These are phyloP conservation scores for Fusarium fujikuroi DNA, from an alignment of 2,329 filamentous ascomycete species.

Conservation along the genomic window DNA sequence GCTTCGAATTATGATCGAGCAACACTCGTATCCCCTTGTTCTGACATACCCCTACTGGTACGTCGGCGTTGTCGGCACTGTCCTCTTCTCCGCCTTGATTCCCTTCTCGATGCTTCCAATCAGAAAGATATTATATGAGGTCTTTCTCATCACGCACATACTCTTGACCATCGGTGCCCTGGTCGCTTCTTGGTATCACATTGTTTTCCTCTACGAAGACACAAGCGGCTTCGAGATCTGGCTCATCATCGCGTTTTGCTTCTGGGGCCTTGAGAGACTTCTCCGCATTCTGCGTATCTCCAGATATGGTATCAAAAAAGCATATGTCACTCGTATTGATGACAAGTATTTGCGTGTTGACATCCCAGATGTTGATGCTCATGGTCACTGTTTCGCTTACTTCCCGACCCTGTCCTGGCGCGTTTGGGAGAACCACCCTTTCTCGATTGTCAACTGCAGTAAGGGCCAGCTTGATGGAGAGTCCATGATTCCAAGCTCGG, in stretches of 20 bases:
- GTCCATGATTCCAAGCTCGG: neutral
- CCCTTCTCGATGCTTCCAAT: slow-evolving; percentile 50
- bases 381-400: slow-evolving; percentile 47
- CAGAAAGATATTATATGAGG: slow-evolving; percentile 53
- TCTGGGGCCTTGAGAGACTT: slow-evolving; percentile 47
- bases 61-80: slow-evolving; percentile 56
- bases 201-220: slow-evolving; percentile 49
- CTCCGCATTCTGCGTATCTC: slow-evolving; percentile 38
- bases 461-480: neutral
- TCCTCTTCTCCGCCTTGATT: slow-evolving; percentile 47
- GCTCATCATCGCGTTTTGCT: slow-evolving; percentile 42
- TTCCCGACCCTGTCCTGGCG: slow-evolving; percentile 48
- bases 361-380: slow-evolving; percentile 38
- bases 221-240: slow-evolving; percentile 56
- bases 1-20: slow-evolving; percentile 48
- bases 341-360: slow-evolving; percentile 47
- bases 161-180: slow-evolving; percentile 53
- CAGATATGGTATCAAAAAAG: slow-evolving; percentile 42
- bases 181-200: slow-evolving; percentile 57
- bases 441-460: slow-evolving; percentile 44
- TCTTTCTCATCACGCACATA: slow-evolving; percentile 58
- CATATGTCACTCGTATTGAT: slow-evolving; percentile 44
- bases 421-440: slow-evolving; percentile 49
- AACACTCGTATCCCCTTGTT: slow-evolving; percentile 44
- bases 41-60: slow-evolving; percentile 53